Base-by-base conservation (phyloP, 2,329 filamentous ascomycete genomes). In the Immersiporthe knoxdaviesiana region DNA sequence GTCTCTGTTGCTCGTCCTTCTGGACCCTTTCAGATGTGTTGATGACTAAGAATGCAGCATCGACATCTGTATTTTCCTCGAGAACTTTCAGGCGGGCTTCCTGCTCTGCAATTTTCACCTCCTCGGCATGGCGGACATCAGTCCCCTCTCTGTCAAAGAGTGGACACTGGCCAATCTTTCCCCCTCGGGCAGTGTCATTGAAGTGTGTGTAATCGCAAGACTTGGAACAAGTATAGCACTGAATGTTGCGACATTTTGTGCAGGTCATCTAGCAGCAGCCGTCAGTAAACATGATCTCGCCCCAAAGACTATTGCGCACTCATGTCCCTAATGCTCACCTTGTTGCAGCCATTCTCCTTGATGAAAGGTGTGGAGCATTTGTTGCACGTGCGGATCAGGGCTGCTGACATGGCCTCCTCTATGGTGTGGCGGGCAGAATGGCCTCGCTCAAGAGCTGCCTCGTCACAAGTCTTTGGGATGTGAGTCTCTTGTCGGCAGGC, bases 211-310 rank as follows among this genome's bases (percentile, higher is more conserved):
- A 96, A 68, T 85, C 79, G 68, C 84, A 87, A 1, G 87, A 86
- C 74, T 90, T 83, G 30, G 88, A 89, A 79, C 93, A 97, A 56
- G 93, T 84, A 74, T 94, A 93, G 75, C 90, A 91, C 72, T 89
- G 87, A 0, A 85, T 74, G 59, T 87, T 85, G 2, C 67, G 6
- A 70, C 87, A 90, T n/a, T 85, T 84, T 0, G 86, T 82, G 77
- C 93, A 97, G 0, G 78, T 84, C 87, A 97, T 92, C 79, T 94
- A 94, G 80, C 97, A 97, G 80, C 97, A 97, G 81, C 93, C 12
- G n/a, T 66, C 30, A 66, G 65, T 12, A 21, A 21, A 1, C 27
- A 37, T 18, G 18, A 14, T 27, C 37, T 52, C n/a, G n/a, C n/a
- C n/a, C n/a, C 14, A 30, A 24, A 58, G 18, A 4, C 27, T 4